phyloP scores from a whole-genome alignment of 495 filamentous ascomycete species.

The Aspergillus panamensis region DNA sequence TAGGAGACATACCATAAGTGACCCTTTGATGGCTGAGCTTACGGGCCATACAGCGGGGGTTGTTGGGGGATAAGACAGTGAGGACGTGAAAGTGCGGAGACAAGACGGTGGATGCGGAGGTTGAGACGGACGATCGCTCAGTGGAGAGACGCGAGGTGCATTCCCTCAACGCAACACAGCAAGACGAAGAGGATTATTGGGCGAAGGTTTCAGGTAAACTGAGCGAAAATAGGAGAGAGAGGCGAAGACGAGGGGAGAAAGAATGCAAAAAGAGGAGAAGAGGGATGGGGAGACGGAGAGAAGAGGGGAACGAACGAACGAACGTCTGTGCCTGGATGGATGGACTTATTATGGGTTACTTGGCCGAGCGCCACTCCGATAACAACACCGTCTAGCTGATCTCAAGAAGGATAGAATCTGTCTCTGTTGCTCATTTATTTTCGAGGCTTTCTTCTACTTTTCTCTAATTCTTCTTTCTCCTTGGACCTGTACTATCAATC shows the following conservation, averaged over 20 bases:
- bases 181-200: background rate
- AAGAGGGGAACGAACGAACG: slow-evolving; percentile 2
- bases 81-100: slow-evolving; percentile 20
- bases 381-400: background rate
- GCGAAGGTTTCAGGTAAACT: background rate
- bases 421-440: no score
- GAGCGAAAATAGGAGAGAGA: background rate
- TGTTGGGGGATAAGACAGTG: slow-evolving; percentile 19
- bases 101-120: slow-evolving; percentile 37
- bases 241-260: slow-evolving; percentile 5
- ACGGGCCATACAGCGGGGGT: slow-evolving; percentile 43
- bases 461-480: no score
- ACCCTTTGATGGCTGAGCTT: slow-evolving; percentile 50
- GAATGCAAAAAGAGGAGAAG: slow-evolving; percentile 25
- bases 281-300: slow-evolving; percentile 13
- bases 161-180: background rate
- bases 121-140: slow-evolving; percentile 14
- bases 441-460: no score
- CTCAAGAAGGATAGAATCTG: no score
- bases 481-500: no score
- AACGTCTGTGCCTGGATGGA: slow-evolving; percentile 13
- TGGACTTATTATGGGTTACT: slow-evolving; percentile 2
- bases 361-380: background rate
- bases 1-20: slow-evolving; percentile 41
- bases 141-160: slow-evolving; percentile 4